Evolutionary conservation across 2,329 filamentous ascomycete genomes (phyloP).

Genomic region (Colletotrichum sp.): DNA sequence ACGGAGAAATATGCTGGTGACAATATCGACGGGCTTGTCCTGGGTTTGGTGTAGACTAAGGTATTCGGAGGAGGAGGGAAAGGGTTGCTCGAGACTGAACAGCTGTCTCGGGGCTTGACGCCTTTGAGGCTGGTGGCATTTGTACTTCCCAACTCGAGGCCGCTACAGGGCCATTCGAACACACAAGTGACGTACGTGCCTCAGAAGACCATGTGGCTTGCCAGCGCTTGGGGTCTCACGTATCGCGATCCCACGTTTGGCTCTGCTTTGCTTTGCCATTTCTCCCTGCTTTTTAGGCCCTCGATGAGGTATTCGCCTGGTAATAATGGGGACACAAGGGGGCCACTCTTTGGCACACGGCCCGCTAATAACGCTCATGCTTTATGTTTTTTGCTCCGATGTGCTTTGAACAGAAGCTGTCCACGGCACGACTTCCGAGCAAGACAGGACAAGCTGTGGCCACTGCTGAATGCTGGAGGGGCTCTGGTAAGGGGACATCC

Average conservation of each 20-base stretch:
- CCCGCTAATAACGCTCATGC: background rate
- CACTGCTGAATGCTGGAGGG: background rate
- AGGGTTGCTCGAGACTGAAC: background rate
- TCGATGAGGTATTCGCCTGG: background rate
- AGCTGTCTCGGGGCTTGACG: constrained; percentile 3
- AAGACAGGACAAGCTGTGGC: background rate
- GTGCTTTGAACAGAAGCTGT: constrained; percentile 9
- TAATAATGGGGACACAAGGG: background rate
- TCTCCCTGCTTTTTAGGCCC: background rate
- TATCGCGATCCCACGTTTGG: constrained; percentile 11
- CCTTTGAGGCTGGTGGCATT: constrained; percentile 25
- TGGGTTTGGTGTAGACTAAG: background rate
- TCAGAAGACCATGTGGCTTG: constrained; percentile 7
- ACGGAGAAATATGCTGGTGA: background rate
- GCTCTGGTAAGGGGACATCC: background rate
- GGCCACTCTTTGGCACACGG: background rate
- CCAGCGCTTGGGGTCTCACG: constrained; percentile 2
- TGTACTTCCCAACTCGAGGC: background rate
- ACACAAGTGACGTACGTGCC: constrained; percentile 18
- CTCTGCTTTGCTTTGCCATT: background rate
- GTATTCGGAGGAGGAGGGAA: background rate
- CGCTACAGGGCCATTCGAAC: background rate
- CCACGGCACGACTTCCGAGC: background rate
- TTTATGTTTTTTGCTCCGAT: background rate
- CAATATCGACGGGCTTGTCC: background rate